A percentile compares a stretch with the other conserved stretches of the same genome.
Conservation (phyloP, 352 stramenopile genomes). For the Phytopythium vexans region DNA sequence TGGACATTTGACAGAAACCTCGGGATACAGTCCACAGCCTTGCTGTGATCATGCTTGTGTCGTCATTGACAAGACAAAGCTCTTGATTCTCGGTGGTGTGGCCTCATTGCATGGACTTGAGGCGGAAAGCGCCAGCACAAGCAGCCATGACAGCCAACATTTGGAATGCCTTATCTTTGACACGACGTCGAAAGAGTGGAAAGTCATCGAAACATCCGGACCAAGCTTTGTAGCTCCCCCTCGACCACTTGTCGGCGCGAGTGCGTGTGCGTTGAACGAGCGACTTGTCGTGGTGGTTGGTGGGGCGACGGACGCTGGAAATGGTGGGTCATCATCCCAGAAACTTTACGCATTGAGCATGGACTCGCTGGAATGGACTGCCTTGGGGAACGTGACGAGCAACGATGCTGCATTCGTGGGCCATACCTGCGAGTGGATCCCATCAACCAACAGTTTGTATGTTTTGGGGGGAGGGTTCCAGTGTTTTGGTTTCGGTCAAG, state of each 20-base stretch:
- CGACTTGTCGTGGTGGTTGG: conserved; percentile 59
- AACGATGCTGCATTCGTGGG: conserved; percentile 49
- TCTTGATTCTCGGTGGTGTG: conserved; percentile 66
- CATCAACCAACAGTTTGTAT: conserved; percentile 32
- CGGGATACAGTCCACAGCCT: conserved; percentile 3
- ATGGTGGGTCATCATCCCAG: conserved; percentile 23
- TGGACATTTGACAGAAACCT: conserved; percentile 8
- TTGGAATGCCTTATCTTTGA: conserved; percentile 50
- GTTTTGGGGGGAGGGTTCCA: conserved; percentile 77
- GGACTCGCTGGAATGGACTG: conserved; percentile 40
- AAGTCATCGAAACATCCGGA: conserved; percentile 33
- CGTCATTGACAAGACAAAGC: conserved; percentile 40
- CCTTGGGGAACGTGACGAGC: conserved; percentile 49
- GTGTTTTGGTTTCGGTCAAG: conserved; percentile 81
- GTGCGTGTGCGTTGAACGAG: conserved; percentile 43
- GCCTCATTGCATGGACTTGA: conserved; percentile 30
- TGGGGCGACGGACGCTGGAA: conserved; percentile 43
- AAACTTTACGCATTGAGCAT: conserved; percentile 56
- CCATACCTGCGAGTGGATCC: conserved; percentile 52
- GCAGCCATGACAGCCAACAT: conserved; percentile 5
- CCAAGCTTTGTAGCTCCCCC: conserved; percentile 22
- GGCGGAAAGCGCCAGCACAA: conserved; percentile 7
- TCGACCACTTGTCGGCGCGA: conserved; percentile 37
- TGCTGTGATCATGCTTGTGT: conserved; percentile 65
- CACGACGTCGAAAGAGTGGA: conserved; percentile 36